phyloP scores from a whole-genome alignment of 208 protist species.

The Acanthamoeba divionensis region DNA sequence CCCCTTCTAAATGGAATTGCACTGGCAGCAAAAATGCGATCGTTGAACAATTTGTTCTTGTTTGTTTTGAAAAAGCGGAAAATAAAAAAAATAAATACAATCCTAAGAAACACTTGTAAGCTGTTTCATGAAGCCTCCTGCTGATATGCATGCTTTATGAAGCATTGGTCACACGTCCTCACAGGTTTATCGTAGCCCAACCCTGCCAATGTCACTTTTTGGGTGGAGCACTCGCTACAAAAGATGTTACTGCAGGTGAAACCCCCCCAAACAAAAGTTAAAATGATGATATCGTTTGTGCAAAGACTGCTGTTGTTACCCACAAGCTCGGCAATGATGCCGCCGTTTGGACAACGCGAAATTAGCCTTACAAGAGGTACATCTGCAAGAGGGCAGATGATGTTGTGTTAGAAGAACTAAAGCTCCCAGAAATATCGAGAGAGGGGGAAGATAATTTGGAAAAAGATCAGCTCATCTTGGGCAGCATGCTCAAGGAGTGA shows the following conservation, averaged over 20 bases:
- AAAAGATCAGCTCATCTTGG: neutral
- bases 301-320: too few species aligned
- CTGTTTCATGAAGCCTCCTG: neutral
- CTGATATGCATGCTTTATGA: neutral
- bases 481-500: neutral
- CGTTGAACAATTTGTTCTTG: too few species aligned
- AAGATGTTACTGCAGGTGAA: slow-evolving; percentile 27
- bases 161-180: slow-evolving; percentile 2
- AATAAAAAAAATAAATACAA: too few species aligned
- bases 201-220: neutral
- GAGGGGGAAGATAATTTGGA: neutral
- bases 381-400: too few species aligned
- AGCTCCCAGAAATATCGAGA: too few species aligned
- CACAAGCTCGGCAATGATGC: slow-evolving; percentile 6
- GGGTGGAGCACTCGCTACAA: slow-evolving; percentile 16
- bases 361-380: neutral
- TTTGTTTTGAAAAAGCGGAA: too few species aligned
- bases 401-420: too few species aligned
- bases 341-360: neutral
- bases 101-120: too few species aligned
- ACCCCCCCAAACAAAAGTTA: too few species aligned
- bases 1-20: too few species aligned
- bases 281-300: too few species aligned
- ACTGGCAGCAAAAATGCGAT: too few species aligned
- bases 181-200: slow-evolving; percentile 21